Percentiles rank a stretch among this genome's conserved stretches.
Conservation (phyloP, 106 monocot species). For the Dendrobium chrysotoxum region DNA sequence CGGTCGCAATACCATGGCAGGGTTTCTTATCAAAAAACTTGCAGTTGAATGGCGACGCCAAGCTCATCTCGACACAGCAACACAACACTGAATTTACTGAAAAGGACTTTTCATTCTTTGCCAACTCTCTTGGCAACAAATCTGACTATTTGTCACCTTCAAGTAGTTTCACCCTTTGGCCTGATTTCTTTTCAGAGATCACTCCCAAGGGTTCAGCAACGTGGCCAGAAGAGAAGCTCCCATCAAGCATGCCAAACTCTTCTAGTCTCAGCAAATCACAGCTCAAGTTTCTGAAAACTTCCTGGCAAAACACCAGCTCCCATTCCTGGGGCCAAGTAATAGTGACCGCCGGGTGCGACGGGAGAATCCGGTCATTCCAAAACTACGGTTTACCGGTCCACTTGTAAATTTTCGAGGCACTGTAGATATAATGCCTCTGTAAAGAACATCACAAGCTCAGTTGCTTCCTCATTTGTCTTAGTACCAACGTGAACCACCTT, state of each 20-base stretch:
- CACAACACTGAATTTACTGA: neutral
- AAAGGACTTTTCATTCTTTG: neutral
- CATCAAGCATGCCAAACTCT: constrained; percentile 10
- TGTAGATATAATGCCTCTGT: neutral
- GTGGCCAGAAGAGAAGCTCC: constrained; percentile 91
- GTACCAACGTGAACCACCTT: neutral
- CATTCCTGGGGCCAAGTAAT: constrained; percentile 87
- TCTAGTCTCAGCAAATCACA: constrained; percentile 21
- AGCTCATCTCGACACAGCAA: neutral
- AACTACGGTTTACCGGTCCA: constrained; percentile 66
- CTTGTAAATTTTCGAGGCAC: constrained; percentile 16
- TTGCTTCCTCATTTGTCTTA: neutral
- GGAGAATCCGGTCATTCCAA: constrained; percentile 57
- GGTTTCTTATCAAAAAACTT: constrained; percentile 17
- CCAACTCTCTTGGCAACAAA: neutral
- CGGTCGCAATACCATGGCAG: constrained; percentile 76
- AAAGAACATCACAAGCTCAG: neutral
- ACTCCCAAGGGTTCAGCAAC: constrained; percentile 55
- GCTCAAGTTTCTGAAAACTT: constrained; percentile 43
- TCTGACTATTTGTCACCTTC: constrained; percentile 8
- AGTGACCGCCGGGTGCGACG: constrained; percentile 69
- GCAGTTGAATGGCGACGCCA: neutral
- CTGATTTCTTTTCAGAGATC: constrained; percentile 33
- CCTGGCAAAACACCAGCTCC: constrained; percentile 29
- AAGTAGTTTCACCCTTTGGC: constrained; percentile 38